phyloP scores from a whole-genome alignment of 768 basidiomycete genomes.

The Phylloporus scabripes region DNA sequence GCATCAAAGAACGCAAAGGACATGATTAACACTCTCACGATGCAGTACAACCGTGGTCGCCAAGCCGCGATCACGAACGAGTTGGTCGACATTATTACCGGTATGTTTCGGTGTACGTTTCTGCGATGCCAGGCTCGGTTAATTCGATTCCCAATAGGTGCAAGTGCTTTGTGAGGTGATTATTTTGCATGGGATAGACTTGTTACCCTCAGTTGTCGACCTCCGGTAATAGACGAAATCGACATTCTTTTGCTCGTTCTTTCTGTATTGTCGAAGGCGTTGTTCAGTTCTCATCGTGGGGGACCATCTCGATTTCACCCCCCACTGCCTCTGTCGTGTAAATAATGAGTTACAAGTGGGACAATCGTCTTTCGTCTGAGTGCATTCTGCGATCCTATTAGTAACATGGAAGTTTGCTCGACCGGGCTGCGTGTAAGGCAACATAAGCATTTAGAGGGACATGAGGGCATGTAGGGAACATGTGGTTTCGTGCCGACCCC shows the following conservation, averaged over 20 bases:
- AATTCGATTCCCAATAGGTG: slow-evolving; percentile 30
- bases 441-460: slow-evolving; percentile 16
- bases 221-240: slow-evolving; percentile 20
- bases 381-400: not conserved
- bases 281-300: no score
- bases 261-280: no score
- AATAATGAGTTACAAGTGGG: no score
- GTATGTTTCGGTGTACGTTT: slow-evolving; percentile 35
- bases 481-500: slow-evolving; percentile 32
- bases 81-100: slow-evolving; percentile 87
- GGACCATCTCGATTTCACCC: no score
- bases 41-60: slow-evolving; percentile 98
- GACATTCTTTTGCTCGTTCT: slow-evolving; percentile 13
- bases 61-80: slow-evolving; percentile 98
- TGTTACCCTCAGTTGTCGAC: slow-evolving; percentile 8
- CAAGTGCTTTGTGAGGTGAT: slow-evolving; percentile 41
- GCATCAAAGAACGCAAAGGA: slow-evolving; percentile 97
- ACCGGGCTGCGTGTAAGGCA: not conserved
- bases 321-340: no score
- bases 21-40: slow-evolving; percentile 83
- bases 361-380: not conserved
- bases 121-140: not conserved
- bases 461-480: slow-evolving; percentile 35
- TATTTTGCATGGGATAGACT: slow-evolving; percentile 12
- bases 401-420: not conserved